Percentiles rank a stretch among this genome's conserved stretches.
phyloP scores from a whole-genome alignment of 2,329 filamentous ascomycete genomes.

The Pestalotiopsis sp. region DNA sequence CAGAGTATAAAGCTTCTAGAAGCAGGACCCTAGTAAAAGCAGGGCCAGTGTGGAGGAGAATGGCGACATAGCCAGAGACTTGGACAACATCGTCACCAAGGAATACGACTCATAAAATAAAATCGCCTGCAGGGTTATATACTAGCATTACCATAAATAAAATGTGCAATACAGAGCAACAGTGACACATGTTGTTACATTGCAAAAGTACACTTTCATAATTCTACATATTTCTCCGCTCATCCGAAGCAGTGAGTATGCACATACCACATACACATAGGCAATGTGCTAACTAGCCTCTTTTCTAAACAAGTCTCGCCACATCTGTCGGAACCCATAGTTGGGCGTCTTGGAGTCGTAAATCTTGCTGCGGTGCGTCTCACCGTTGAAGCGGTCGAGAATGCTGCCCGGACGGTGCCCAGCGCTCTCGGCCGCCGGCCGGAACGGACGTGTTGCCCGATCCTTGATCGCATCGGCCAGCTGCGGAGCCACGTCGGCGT shows the following conservation, averaged over 20 bases:
- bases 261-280: background rate
- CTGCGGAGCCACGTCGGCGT: slow-evolving; percentile 80
- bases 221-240: background rate
- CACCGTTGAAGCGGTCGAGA: slow-evolving; percentile 60
- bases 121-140: too few species aligned
- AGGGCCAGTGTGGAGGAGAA: background rate
- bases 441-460: slow-evolving; percentile 56
- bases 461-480: slow-evolving; percentile 74
- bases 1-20: background rate
- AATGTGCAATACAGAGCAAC: too few species aligned
- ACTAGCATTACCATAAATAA: too few species aligned
- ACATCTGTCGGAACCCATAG: slow-evolving; percentile 89
- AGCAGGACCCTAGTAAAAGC: background rate
- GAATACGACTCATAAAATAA: background rate
- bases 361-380: slow-evolving; percentile 58
- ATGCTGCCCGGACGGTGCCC: slow-evolving; percentile 51
- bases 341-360: slow-evolving; percentile 74
- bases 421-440: slow-evolving; percentile 41
- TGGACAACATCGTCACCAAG: background rate
- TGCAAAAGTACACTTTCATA: background rate
- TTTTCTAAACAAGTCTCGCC: slow-evolving; percentile 71
- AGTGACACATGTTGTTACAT: too few species aligned
- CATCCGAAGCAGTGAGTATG: background rate
- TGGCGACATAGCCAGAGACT: background rate
- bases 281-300: background rate